These are phyloP conservation scores for Aspergillus asperescens DNA, from an alignment of 495 filamentous ascomycete species.

Conservation along the genomic window DNA sequence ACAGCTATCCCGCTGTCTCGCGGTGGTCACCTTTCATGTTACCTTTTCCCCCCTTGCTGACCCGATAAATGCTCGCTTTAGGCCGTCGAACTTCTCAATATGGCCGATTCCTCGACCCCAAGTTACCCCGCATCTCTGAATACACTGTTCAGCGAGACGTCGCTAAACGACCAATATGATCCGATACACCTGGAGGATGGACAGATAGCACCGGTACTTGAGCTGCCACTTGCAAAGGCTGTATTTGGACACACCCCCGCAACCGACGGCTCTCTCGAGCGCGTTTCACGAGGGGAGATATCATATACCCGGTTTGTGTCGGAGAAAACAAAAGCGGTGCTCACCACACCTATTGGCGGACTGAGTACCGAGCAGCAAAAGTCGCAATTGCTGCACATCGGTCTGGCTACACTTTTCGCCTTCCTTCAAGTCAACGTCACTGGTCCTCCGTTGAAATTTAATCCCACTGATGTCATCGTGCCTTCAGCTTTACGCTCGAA, in stretches of 20 bases:
- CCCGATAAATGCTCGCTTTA: not conserved
- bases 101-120: conserved; percentile 25
- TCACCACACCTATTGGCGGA: conserved; percentile 23
- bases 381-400: conserved; percentile 53
- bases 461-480: conserved; percentile 49
- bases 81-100: conserved; percentile 8
- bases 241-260: conserved; percentile 32
- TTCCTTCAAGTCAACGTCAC: conserved; percentile 92
- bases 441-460: conserved; percentile 67
- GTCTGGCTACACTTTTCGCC: conserved; percentile 66
- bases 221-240: conserved; percentile 34
- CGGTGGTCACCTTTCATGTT: not conserved
- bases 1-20: not conserved
- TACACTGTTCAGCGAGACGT: conserved; percentile 29
- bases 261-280: conserved; percentile 21
- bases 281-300: conserved; percentile 25
- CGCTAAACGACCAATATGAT: conserved; percentile 31
- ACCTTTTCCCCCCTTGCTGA: not conserved
- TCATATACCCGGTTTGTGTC: conserved; percentile 39
- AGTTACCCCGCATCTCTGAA: conserved; percentile 29
- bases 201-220: conserved; percentile 33
- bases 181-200: conserved; percentile 34
- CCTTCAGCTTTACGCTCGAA: conserved; percentile 36
- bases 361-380: conserved; percentile 29
- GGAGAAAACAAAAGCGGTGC: conserved; percentile 23